These are phyloP conservation scores for Colletotrichum lupini DNA, from an alignment of 2,329 filamentous ascomycete species.

Conservation along the genomic window DNA sequence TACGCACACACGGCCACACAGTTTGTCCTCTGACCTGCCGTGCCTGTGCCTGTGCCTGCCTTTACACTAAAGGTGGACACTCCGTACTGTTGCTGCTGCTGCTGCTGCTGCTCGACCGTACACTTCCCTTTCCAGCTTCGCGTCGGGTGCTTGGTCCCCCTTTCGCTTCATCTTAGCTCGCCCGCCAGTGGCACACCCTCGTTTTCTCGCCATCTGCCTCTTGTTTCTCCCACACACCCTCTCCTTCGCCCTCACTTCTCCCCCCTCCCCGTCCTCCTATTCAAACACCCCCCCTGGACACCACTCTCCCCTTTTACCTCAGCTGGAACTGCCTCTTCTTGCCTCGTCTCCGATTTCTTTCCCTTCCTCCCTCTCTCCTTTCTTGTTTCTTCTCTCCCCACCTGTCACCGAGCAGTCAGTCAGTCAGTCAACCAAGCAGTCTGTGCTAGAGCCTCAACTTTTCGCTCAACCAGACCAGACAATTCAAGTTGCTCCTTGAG, in stretches of 20 bases:
- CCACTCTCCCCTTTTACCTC: constrained; percentile 29
- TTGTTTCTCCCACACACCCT: neutral
- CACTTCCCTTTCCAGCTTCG: constrained; percentile 18
- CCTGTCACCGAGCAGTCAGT: constrained; percentile 32
- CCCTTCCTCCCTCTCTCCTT: constrained; percentile 20
- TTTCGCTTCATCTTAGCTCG: constrained; percentile 24
- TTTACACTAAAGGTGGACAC: too few species aligned
- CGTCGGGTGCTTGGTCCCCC: constrained; percentile 30
- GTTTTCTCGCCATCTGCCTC: constrained; percentile 17
- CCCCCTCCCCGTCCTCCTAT: constrained; percentile 16
- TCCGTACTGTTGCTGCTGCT: neutral
- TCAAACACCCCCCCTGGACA: constrained; percentile 18
- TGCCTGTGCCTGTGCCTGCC: neutral
- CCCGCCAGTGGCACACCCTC: constrained; percentile 24
- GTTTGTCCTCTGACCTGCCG: neutral
- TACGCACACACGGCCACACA: neutral
- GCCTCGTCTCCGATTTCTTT: constrained; percentile 29
- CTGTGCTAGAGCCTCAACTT: constrained; percentile 30
- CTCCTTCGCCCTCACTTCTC: neutral
- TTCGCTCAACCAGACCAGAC: constrained; percentile 25
- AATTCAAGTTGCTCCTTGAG: constrained; percentile 17
- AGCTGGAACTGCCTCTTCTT: constrained; percentile 32
- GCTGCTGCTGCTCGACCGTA: constrained; percentile 2
- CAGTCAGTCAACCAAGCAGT: constrained; percentile 31
- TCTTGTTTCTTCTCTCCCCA: constrained; percentile 35